Conservation (phyloP, 345 rosid species). For the Aquilaria yunnanensis region DNA sequence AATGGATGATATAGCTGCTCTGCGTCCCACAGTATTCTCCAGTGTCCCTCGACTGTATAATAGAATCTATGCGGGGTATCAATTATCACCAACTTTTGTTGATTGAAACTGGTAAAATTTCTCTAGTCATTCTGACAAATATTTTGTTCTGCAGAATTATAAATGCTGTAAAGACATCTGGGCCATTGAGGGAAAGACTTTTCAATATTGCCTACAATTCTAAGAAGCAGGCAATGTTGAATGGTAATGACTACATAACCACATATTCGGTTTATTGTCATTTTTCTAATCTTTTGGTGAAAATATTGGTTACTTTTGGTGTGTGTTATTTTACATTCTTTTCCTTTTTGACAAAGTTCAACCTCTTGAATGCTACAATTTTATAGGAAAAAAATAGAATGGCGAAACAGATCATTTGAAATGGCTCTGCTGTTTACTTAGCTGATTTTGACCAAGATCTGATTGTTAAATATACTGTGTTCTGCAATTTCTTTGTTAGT, state of each 20-base stretch:
- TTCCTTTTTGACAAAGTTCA: not conserved
- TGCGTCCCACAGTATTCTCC: slow-evolving; percentile 87
- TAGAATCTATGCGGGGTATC: slow-evolving; percentile 81
- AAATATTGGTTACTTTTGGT: not conserved
- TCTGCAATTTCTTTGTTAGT: no score
- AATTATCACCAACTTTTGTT: slow-evolving; percentile 7
- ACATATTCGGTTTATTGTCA: slow-evolving; percentile 6
- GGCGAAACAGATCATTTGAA: no score
- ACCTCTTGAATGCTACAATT: not conserved
- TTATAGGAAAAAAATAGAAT: no score
- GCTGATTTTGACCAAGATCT: no score
- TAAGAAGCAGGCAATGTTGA: slow-evolving; percentile 85
- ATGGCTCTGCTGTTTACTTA: not conserved
- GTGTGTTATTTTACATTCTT: not conserved
- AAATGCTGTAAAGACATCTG: slow-evolving; percentile 81
- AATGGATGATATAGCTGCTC: slow-evolving; percentile 85
- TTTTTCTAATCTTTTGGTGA: slow-evolving; percentile 1
- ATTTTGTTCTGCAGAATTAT: slow-evolving; percentile 50
- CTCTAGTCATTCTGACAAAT: slow-evolving; percentile 8
- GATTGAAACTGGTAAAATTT: slow-evolving; percentile 11
- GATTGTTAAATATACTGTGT: no score
- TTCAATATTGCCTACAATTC: slow-evolving; percentile 95
- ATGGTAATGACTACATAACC: slow-evolving; percentile 41
- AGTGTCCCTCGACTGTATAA: slow-evolving; percentile 96
- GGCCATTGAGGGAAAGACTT: slow-evolving; percentile 70